Base-by-base conservation (phyloP, 805 yeast genomes). In the Lachancea mirantina region DNA sequence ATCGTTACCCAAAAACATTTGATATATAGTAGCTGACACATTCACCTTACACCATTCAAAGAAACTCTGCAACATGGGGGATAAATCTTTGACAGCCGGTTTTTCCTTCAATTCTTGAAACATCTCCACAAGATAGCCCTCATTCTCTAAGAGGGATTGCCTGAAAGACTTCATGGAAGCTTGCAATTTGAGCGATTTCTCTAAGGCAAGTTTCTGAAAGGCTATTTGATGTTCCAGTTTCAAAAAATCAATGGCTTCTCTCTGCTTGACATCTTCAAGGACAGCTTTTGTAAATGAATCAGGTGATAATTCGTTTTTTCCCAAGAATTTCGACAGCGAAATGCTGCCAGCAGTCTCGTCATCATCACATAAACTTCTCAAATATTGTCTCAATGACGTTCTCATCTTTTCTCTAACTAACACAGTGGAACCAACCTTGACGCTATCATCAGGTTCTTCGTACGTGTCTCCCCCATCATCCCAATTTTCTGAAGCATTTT, bases 11-110 rank as follows among this genome's bases (percentile, higher is more conserved):
- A 89, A 63, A 45, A 87, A 80, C 23, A 81, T 46, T 42, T 84
- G 85, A 57, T 84, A 88, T 3, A 89, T 60, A 0, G 95, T 79
- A 0, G 95, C 82, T 0, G 96, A 84, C 6, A 84, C 57, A 52
- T 87, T 89, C 8, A 89, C 72, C 40, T 85, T 76, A 39, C 80
- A 72, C 84, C 95, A 80, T 45, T 83, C 85, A 25, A 84, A 65
- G 42, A 88, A 78, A 29, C 83, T 71, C 41, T 68, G 66, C 26
- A 87, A 63, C 23, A 82, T 65, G 2, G 82, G 80, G 5, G 89
- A 73, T 30, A 85, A 62, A 6, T 81, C 74, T 8, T 59, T 58
- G 5, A 83, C 68, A 9, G 60, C 62, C 0, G 61, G 54, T 23
- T 76, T 70, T 3, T 55, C 51, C 33, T 80, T 79, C 16, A 92